Conservation (phyloP, 2,329 filamentous ascomycete genomes). For the Aspergillus terreus region DNA sequence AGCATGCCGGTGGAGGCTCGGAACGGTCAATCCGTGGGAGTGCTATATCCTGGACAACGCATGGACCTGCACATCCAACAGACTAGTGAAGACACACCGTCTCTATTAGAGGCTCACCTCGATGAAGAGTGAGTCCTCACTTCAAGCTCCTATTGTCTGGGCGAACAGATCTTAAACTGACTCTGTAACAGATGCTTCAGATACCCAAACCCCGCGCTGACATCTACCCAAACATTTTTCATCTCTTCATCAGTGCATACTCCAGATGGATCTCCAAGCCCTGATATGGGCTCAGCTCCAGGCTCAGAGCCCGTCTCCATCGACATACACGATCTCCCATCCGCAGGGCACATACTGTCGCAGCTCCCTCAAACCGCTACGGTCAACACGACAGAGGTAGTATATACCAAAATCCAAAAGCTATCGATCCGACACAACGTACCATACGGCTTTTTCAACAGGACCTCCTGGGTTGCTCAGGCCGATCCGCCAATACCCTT, state of each 20-base stretch:
- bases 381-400: conserved; percentile 29
- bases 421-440: conserved; percentile 41
- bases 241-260: conserved; percentile 10
- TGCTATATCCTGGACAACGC: conserved; percentile 44
- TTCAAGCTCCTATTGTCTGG: not conserved
- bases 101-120: conserved; percentile 29
- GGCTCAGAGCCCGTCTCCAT: conserved; percentile 11
- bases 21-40: conserved; percentile 30
- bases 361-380: conserved; percentile 27
- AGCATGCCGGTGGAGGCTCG: conserved; percentile 30
- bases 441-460: conserved; percentile 48
- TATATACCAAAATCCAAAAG: conserved; percentile 47
- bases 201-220: conserved; percentile 43
- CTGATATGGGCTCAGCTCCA: not conserved
- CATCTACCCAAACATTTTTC: conserved; percentile 35
- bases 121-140: conserved; percentile 33
- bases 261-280: not conserved
- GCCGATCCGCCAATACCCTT: conserved; percentile 30
- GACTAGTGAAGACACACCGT: conserved; percentile 8
- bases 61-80: conserved; percentile 38
- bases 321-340: conserved; percentile 25
- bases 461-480: conserved; percentile 44
- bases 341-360: conserved; percentile 23
- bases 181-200: conserved; percentile 38
- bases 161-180: not conserved